A percentile compares a stretch with the other conserved stretches of the same genome.
These are phyloP conservation scores for Aureobasidium subglaciale DNA, from an alignment of 2,329 filamentous ascomycete species.

Conservation along the genomic window DNA sequence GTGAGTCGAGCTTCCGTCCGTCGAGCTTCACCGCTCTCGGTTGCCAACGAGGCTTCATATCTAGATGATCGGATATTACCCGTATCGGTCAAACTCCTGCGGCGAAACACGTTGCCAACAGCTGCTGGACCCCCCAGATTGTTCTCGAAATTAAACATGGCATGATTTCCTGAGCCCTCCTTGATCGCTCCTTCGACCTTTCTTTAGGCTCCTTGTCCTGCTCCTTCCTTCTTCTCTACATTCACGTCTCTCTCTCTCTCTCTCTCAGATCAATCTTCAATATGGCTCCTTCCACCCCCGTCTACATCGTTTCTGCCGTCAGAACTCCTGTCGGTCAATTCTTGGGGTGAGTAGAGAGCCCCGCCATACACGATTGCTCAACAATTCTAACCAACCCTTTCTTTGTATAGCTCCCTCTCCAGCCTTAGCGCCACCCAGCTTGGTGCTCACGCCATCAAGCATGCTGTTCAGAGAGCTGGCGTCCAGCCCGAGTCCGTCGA, in stretches of 20 bases:
- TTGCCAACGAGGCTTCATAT: background rate
- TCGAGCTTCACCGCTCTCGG: background rate
- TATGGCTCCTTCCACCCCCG: slow-evolving; percentile 75
- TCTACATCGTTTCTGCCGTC: slow-evolving; percentile 91
- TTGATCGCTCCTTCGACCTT: slow-evolving; percentile 1
- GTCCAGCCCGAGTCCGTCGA: slow-evolving; percentile 86
- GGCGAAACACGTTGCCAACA: background rate
- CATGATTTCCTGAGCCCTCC: slow-evolving; percentile 7
- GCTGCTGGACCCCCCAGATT: slow-evolving; percentile 2
- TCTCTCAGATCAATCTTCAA: slow-evolving; percentile 15
- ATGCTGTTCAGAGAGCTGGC: slow-evolving; percentile 76
- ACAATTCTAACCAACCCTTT: slow-evolving; percentile 18
- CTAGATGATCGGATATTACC: background rate
- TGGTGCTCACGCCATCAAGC: slow-evolving; percentile 86
- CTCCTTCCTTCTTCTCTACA: background rate
- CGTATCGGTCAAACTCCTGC: background rate
- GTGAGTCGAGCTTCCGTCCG: background rate
- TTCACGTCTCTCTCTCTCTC: slow-evolving; percentile 2
- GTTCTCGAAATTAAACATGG: slow-evolving; percentile 13
- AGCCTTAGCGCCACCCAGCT: slow-evolving; percentile 80
- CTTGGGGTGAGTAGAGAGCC: slow-evolving; percentile 60
- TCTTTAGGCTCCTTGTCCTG: slow-evolving; percentile 1
- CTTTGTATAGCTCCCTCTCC: slow-evolving; percentile 65
- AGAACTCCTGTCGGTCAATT: slow-evolving; percentile 92
- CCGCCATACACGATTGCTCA: background rate